phyloP scores from a whole-genome alignment of 106 monocot genomes.

The Apostasia ramifera region DNA sequence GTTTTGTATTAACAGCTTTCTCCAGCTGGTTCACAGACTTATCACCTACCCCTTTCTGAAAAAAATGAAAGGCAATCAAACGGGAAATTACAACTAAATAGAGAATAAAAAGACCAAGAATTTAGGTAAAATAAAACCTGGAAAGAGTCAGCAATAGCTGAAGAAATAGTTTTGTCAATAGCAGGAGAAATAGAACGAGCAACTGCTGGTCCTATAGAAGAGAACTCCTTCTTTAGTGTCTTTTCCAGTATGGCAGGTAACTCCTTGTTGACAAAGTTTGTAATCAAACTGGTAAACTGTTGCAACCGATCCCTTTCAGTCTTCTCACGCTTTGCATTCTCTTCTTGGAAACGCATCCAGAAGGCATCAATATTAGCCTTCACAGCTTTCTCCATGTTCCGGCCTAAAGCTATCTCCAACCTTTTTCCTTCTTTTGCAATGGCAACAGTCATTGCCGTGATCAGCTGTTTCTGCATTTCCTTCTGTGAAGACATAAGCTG shows the following conservation, averaged over 20 bases:
- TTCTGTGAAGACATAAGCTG: constrained; percentile 6
- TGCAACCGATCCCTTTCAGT: constrained; percentile 64
- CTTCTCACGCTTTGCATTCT: constrained; percentile 81
- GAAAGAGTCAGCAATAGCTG: constrained; percentile 68
- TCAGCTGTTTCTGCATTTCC: constrained; percentile 5
- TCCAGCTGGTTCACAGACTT: constrained; percentile 83
- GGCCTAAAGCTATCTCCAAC: constrained; percentile 70
- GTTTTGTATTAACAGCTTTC: constrained; percentile 77
- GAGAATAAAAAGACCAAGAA: not conserved
- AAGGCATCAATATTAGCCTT: constrained; percentile 80
- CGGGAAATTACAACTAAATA: not conserved
- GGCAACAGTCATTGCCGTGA: not conserved
- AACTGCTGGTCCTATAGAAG: constrained; percentile 45
- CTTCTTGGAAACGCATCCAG: constrained; percentile 82
- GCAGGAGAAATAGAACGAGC: constrained; percentile 58
- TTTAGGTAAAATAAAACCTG: constrained; percentile 39
- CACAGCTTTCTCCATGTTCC: constrained; percentile 71
- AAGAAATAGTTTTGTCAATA: constrained; percentile 73
- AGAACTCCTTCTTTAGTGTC: constrained; percentile 76
- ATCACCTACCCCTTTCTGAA: constrained; percentile 80
- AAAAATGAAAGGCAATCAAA: not conserved
- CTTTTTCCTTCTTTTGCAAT: constrained; percentile 70
- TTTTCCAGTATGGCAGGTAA: constrained; percentile 61
- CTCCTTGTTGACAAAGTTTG: constrained; percentile 76
- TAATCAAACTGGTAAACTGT: constrained; percentile 54